Conservation (phyloP, 805 yeast genomes). For the Clavispora fructus region DNA sequence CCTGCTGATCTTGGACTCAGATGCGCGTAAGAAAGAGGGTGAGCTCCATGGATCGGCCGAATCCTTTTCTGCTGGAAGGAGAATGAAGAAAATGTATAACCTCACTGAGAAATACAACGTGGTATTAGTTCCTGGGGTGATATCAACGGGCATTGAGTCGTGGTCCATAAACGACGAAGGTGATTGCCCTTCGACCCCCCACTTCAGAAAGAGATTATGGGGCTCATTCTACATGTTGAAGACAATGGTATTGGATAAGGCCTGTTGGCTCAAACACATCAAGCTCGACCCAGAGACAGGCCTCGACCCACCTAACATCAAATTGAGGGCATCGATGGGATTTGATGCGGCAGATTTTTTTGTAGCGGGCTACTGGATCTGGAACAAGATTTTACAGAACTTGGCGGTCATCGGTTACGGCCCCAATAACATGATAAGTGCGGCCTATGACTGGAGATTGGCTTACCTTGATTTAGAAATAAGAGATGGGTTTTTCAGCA, state of each 20-base stretch:
- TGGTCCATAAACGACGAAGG: slow-evolving; percentile 72
- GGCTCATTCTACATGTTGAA: slow-evolving; percentile 94
- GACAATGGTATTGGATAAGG: slow-evolving; percentile 86
- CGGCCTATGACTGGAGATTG: slow-evolving; percentile 95
- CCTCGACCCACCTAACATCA: slow-evolving; percentile 80
- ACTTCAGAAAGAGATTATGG: slow-evolving; percentile 91
- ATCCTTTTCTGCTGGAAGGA: slow-evolving; percentile 81
- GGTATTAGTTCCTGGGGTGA: slow-evolving; percentile 92
- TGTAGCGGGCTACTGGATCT: slow-evolving; percentile 97
- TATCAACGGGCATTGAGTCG: slow-evolving; percentile 89
- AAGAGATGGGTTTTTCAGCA: slow-evolving; percentile 81
- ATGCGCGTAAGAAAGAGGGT: slow-evolving; percentile 34
- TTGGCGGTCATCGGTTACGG: slow-evolving; percentile 92
- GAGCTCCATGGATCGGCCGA: slow-evolving; percentile 57
- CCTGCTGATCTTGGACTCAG: slow-evolving; percentile 52
- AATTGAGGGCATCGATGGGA: slow-evolving; percentile 87
- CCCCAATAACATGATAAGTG: slow-evolving; percentile 83
- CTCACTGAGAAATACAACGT: slow-evolving; percentile 67
- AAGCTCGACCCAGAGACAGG: slow-evolving; percentile 90
- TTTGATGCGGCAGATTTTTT: slow-evolving; percentile 96
- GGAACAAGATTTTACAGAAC: slow-evolving; percentile 95
- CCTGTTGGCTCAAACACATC: slow-evolving; percentile 90
- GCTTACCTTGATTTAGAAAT: slow-evolving; percentile 83
- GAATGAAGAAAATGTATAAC: slow-evolving; percentile 47
- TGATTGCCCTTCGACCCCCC: slow-evolving; percentile 78